Base-by-base conservation (phyloP, 306 rosid species). In the Gynostemma pentaphyllum region DNA sequence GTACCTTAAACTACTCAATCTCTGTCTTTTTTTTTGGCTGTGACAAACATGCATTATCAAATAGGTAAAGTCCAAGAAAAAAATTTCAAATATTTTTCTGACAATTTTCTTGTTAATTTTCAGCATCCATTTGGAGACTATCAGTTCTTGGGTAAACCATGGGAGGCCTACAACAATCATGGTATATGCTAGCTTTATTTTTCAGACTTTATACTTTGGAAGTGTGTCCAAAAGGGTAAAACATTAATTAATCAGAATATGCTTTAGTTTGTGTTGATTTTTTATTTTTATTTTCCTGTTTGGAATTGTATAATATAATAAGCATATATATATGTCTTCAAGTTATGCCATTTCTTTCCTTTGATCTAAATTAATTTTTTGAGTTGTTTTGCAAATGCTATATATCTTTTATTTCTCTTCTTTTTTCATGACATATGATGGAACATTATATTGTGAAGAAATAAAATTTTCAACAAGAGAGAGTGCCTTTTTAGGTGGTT, bases 111-210 rank as follows among this genome's bases (percentile, higher is more conserved):
- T 28, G 21, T 15, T 68, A 66, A 70, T 83, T 87, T 87, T 56
- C 64, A 59, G 97, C 80, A 87, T 39, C 86, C 79, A 67, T 90
- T 76, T 75, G 82, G 69, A 63, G 88, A 84, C 66, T 61, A 78
- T 48, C 94, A 81, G 67, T 51, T 79, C 68, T 29, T 70, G 59
- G 82, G 82, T 42, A 80, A 82, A 69, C 46, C 52, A 71, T 87
- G 94, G 97, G 87, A 84, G 68, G 75, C 52, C 68, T 74, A 64
- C 89, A 75, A 57, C 89, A 76, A 69, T 73, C 70, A 66, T 30
- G 9, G 29, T 22, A 44, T 47, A 28, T 47, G 54, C 28, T 45
- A 24, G 13, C 36, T 19, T 6, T 13, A 2, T 39, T n/a, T 34
- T 28, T n/a, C 49, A 55, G n/a, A 56, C 27, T 11, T 11, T 2